Conservation (phyloP, 495 filamentous ascomycete genomes). For the Stereocaulon alpinum region DNA sequence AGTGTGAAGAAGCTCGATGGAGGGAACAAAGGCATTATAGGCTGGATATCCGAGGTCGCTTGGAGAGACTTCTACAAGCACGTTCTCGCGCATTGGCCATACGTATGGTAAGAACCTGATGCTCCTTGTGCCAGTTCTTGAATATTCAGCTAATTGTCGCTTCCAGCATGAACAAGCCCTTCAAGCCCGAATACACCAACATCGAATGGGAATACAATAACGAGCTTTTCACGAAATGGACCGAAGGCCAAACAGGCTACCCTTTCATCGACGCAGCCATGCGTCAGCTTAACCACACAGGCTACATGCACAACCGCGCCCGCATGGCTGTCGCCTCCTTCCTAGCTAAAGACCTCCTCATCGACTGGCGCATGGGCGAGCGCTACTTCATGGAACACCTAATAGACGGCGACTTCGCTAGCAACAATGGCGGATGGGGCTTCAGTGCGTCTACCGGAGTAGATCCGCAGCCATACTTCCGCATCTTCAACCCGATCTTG, state of each 20-base stretch:
- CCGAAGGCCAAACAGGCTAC: slow-evolving; percentile 65
- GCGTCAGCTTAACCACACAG: slow-evolving; percentile 62
- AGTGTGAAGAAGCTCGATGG: slow-evolving; percentile 57
- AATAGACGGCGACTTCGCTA: slow-evolving; percentile 87
- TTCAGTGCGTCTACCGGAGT: slow-evolving; percentile 72
- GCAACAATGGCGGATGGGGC: slow-evolving; percentile 89
- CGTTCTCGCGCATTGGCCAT: slow-evolving; percentile 78
- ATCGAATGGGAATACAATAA: slow-evolving; percentile 72
- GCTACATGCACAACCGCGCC: slow-evolving; percentile 84
- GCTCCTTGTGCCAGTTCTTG: background rate
- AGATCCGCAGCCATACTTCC: slow-evolving; percentile 86
- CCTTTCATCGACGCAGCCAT: slow-evolving; percentile 90
- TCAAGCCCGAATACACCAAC: slow-evolving; percentile 77
- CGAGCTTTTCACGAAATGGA: slow-evolving; percentile 63
- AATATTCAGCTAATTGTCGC: slow-evolving; percentile 21
- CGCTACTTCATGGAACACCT: slow-evolving; percentile 80
- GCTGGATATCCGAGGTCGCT: slow-evolving; percentile 81
- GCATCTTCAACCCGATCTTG: slow-evolving; percentile 78
- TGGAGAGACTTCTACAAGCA: slow-evolving; percentile 94
- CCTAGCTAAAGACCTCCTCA: slow-evolving; percentile 71
- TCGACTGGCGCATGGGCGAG: slow-evolving; percentile 90
- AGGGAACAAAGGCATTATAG: slow-evolving; percentile 53
- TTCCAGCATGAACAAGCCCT: slow-evolving; percentile 72
- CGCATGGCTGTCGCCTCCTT: slow-evolving; percentile 87
- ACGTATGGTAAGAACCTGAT: slow-evolving; percentile 55